Conservation (phyloP, 345 rosid species). For the Pelargonium nanum region DNA sequence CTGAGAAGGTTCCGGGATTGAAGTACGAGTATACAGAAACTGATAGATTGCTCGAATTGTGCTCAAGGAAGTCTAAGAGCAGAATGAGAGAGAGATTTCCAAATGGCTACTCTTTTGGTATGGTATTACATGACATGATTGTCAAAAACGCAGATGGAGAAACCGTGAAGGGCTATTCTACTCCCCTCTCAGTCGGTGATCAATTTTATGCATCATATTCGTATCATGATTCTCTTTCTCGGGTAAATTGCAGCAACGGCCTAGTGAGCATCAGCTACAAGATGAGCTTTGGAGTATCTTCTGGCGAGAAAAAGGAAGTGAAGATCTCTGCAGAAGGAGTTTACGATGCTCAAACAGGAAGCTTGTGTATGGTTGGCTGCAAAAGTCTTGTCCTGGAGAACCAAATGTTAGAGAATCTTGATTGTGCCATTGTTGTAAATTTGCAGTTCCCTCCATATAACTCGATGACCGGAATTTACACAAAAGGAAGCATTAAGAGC, state of each 20-base stretch:
- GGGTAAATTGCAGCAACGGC: background rate
- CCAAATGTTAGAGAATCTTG: background rate
- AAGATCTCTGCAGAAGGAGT: conserved; percentile 22
- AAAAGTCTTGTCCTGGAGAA: background rate
- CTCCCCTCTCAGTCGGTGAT: conserved; percentile 20
- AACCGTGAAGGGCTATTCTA: conserved; percentile 12
- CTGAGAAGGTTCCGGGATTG: conserved; percentile 12
- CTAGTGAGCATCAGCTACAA: conserved; percentile 22
- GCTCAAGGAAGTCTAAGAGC: conserved; percentile 5
- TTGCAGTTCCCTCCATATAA: conserved; percentile 7
- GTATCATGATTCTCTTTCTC: background rate
- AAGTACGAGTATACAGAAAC: conserved; percentile 18
- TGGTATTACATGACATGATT: conserved; percentile 12
- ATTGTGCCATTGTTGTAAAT: conserved; percentile 8
- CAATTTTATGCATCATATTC: background rate
- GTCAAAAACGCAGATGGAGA: conserved; percentile 5
- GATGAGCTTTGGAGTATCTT: conserved; percentile 9
- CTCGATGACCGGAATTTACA: background rate
- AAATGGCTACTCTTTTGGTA: conserved; percentile 13
- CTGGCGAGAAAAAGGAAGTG: background rate
- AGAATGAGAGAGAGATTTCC: conserved; percentile 12
- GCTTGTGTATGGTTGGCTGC: conserved; percentile 15
- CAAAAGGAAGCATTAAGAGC: conserved; percentile 8
- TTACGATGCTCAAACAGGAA: conserved; percentile 22
- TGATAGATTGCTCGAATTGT: conserved; percentile 9